Percentiles rank a stretch among this genome's conserved stretches.
Evolutionary conservation across 306 rosid genomes (phyloP).

Genomic region (Castanea mollissima): DNA sequence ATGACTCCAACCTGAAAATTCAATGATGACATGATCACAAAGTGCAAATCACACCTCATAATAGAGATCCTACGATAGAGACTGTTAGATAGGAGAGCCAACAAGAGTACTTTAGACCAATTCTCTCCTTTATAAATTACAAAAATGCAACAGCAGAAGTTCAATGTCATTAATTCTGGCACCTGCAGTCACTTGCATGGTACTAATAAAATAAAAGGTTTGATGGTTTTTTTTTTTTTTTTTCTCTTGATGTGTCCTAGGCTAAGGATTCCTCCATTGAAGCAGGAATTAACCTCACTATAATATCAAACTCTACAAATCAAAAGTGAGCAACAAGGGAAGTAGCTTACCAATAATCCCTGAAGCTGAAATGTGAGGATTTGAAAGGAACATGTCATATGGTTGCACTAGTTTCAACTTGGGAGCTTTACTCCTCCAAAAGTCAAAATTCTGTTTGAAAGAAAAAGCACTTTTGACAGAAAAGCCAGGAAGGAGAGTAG

Average conservation of each 20-base stretch:
- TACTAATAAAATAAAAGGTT: neutral
- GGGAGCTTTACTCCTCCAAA: slow-evolving; percentile 71
- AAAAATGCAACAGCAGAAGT: neutral
- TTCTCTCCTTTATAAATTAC: neutral
- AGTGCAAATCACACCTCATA: neutral
- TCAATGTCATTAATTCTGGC: neutral
- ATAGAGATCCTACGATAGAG: too few relatives aligned
- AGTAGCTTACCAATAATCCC: slow-evolving; percentile 67
- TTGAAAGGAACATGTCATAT: slow-evolving; percentile 74
- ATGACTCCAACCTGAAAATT: neutral
- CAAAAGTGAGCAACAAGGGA: neutral
- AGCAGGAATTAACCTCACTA: neutral
- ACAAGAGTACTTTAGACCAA: neutral
- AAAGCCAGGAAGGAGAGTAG: slow-evolving; percentile 70
- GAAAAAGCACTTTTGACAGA: slow-evolving; percentile 67
- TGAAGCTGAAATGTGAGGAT: slow-evolving; percentile 65
- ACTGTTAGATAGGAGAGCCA: neutral
- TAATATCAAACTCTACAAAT: slow-evolving; percentile 2
- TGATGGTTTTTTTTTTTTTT: neutral
- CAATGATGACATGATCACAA: neutral
- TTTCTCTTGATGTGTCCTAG: neutral
- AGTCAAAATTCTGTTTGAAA: slow-evolving; percentile 50
- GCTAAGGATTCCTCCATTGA: neutral
- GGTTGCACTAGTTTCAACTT: slow-evolving; percentile 71
- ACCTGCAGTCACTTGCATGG: neutral